Base-by-base conservation (phyloP, 139 green algal species). In the Choricystis sp. region DNA sequence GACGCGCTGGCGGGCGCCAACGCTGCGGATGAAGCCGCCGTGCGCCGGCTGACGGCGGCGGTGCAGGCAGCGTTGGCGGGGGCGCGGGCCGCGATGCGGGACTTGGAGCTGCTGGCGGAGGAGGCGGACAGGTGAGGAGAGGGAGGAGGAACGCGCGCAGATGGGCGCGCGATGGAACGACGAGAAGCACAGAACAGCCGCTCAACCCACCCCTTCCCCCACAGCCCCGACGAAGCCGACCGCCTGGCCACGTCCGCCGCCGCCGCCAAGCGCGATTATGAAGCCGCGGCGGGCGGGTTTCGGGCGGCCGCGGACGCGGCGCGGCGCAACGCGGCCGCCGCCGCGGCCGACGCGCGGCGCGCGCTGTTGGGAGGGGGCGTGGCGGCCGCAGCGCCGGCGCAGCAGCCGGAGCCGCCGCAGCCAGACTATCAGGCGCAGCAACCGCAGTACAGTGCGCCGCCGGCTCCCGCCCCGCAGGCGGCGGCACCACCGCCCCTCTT, bases 81-180 rank as follows among this genome's bases (percentile, higher is more conserved):
- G 29, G n/a, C 85, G 57, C 69, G 77, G 0, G 64, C 62, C 1
- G 25, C 68, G 1, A 71, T 81, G 14, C 56, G 70, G 1, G 75
- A 86, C 40, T 62, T 89, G 2, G 69, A 84, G 30, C 57, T 79
- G 22, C 59, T 84, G 23, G 74, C 77, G 22, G 79, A 89, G 31
- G 83, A 89, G 62, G 81, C 85, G 64, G 83, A 89, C 31, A 82
- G 74, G 82, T 86, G 69, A 71, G 75, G 49, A 25, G 2, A 89
- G 79, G 58, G 69, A 74, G 26, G 79, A 81, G 3, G 59, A 82
- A 27, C 52, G 56, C 4, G 57, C 66, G 26, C 69, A 62, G 1
- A 66, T 89, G 5, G 77, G 66, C 56, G 26, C 56, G 3, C 57
- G 56, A 22, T 60, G n/a, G n/a, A n/a, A n/a, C n/a, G n/a, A n/a